Conservation (phyloP, 2,329 filamentous ascomycete genomes). For the Rachicladosporium sp. region DNA sequence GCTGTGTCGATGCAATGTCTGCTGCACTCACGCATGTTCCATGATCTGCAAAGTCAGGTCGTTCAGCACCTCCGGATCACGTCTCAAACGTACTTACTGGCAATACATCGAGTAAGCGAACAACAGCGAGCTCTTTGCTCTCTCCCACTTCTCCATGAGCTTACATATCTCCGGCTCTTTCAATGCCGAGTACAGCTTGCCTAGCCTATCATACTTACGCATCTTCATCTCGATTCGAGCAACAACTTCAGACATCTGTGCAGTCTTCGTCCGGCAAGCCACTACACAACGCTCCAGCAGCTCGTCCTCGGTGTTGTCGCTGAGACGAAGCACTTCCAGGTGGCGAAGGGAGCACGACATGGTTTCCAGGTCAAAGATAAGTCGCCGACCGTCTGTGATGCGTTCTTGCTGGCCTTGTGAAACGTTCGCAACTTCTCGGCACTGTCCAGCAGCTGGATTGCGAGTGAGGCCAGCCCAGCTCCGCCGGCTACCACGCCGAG, state of each 20-base stretch:
- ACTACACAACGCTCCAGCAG: constrained; percentile 2
- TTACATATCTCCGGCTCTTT: constrained; percentile 4
- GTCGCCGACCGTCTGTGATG: constrained; percentile 1
- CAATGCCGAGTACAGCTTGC: constrained; percentile 5
- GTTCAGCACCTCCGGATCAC: too few species aligned
- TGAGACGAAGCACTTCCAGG: constrained; percentile 1
- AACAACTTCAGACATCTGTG: constrained; percentile 1
- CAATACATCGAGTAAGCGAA: constrained; percentile 6
- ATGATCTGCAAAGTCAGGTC: too few species aligned
- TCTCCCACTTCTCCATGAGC: constrained; percentile 3
- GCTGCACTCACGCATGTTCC: too few species aligned
- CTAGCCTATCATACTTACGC: neutral
- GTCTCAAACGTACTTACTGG: neutral
- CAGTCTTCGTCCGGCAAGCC: neutral
- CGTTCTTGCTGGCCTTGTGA: constrained; percentile 6
- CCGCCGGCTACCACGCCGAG: constrained; percentile 7
- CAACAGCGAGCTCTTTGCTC: constrained; percentile 5
- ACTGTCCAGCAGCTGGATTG: constrained; percentile 7
- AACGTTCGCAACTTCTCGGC: constrained; percentile 6
- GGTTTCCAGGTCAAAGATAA: constrained; percentile 4
- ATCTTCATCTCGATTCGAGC: constrained; percentile 1
- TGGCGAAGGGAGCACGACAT: constrained; percentile 4
- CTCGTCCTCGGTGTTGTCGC: neutral
- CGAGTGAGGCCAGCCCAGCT: constrained; percentile 7
- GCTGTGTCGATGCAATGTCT: too few species aligned